phyloP scores from a whole-genome alignment of 257 asterid genomes.

The Solanum pinnatisectum region DNA sequence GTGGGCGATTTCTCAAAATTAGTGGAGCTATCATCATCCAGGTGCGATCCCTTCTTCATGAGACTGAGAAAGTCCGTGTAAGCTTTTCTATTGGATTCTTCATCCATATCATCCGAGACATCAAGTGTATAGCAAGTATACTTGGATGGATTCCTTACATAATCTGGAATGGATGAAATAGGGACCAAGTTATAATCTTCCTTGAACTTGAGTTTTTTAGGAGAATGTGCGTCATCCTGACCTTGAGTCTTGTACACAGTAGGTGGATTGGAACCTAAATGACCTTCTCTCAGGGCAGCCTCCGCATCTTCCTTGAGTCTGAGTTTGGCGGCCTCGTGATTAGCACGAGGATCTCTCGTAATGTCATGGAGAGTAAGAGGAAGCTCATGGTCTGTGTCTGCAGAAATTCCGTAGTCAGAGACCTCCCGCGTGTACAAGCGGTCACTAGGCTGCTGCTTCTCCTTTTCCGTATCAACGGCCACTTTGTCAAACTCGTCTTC shows the following conservation, averaged over 20 bases:
- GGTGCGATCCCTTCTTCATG: conserved; percentile 25
- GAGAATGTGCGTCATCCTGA: neutral
- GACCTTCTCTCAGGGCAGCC: conserved; percentile 36
- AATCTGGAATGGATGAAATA: conserved; percentile 45
- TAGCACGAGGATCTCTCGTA: conserved; percentile 70
- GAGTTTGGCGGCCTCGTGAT: conserved; percentile 61
- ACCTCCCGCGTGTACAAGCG: conserved; percentile 38
- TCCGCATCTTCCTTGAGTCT: conserved; percentile 79
- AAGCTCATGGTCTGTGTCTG: conserved; percentile 29
- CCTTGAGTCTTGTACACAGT: neutral
- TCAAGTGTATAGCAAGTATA: conserved; percentile 60
- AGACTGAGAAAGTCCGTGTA: conserved; percentile 36
- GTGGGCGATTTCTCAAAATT: conserved; percentile 33
- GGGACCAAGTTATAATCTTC: conserved; percentile 6
- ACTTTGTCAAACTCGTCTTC: conserved; percentile 82
- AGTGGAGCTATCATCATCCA: conserved; percentile 9
- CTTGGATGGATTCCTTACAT: conserved; percentile 69
- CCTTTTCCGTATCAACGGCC: conserved; percentile 45
- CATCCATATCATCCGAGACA: conserved; percentile 49
- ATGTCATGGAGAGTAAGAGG: conserved; percentile 33
- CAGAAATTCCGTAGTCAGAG: conserved; percentile 35
- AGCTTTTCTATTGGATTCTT: conserved; percentile 52
- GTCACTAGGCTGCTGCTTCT: conserved; percentile 18
- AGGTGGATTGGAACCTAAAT: conserved; percentile 7
- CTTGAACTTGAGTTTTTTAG: neutral